Percentiles rank a stretch among this genome's conserved stretches.
These are phyloP conservation scores for Thalia dealbata DNA, from an alignment of 176 grass and related monocot species.

Conservation along the genomic window DNA sequence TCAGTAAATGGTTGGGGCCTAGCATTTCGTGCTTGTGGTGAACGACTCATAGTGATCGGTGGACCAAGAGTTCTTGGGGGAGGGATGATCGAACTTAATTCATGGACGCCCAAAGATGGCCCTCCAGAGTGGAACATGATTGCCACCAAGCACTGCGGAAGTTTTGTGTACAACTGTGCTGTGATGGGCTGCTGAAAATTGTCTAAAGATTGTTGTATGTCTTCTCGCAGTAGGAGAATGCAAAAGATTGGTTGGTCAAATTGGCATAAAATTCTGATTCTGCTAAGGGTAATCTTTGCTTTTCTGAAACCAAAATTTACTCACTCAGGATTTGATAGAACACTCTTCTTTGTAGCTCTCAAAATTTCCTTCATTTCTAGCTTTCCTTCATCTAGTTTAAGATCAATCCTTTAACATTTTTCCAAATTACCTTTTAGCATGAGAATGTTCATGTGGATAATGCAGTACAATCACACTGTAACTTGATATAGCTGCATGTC, in stretches of 20 bases:
- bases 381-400: constrained; percentile 38
- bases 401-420: constrained; percentile 24
- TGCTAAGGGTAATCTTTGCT: constrained; percentile 52
- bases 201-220: constrained; percentile 8
- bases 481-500: constrained; percentile 31
- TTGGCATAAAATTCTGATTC: constrained; percentile 56
- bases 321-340: constrained; percentile 41
- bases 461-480: constrained; percentile 31
- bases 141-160: constrained; percentile 65
- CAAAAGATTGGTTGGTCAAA: constrained; percentile 52
- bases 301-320: constrained; percentile 38
- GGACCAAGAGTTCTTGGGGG: constrained; percentile 73
- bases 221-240: constrained; percentile 27
- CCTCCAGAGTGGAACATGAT: constrained; percentile 86
- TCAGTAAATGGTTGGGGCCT: constrained; percentile 96
- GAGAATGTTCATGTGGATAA: constrained; percentile 26
- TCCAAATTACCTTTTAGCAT: constrained; percentile 28
- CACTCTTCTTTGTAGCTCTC: constrained; percentile 30
- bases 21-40: constrained; percentile 88
- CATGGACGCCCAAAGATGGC: constrained; percentile 66
- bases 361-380: constrained; percentile 27
- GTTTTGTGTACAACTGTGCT: constrained; percentile 97
- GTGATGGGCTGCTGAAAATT: constrained; percentile 88
- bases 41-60: constrained; percentile 81
- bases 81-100: constrained; percentile 91